Base-by-base conservation (phyloP, 305 asterid species). In the Rubia occidens region DNA sequence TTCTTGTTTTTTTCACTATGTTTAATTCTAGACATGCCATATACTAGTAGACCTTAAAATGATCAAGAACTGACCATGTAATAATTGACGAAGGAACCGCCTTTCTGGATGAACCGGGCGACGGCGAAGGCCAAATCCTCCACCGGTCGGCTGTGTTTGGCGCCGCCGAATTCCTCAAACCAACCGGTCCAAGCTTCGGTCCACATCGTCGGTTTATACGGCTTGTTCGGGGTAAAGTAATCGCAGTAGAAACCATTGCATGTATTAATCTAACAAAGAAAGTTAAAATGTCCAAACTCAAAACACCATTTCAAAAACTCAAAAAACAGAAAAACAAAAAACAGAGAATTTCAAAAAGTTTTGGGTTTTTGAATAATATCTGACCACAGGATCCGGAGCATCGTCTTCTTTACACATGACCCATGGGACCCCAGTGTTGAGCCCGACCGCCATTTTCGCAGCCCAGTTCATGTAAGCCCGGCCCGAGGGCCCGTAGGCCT, bases 111-210 rank as follows among this genome's bases (percentile, higher is more conserved):
- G 75, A 93, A 93, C 77, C 96, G 81, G 24, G 95, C 95, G 72
- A 93, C 89, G 55, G 95, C 93, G 73, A 94, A 94, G 64, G 97
- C 93, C 84, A 94, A 67, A 83, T 94, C 99, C 81, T 94, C 95
- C 40, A 86, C 99, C 1, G 99, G 99, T 32, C 99, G 86, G 53
- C 83, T 95, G 68, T 90, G 97, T 76, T 84, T 77, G 6, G 96
- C 89, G 74, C 88, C 82, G 13, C 99, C 99, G 78, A 88, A 90
- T 24, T 84, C 89, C 73, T 89, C 97, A 75, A 87, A 94, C 99
- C 99, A 94, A 81, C 99, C 99, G 26, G 90, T 86, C 99, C 97
- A 94, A 71, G 95, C 95, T 86, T 94, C 99, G 0, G 97, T 94
- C 97, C 99, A 94, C 5, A 94, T 77, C 1, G 82, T 82, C 29